Base-by-base conservation (phyloP, 2,329 filamentous ascomycete genomes). In the Ophiostoma himal-ulmi region DNA sequence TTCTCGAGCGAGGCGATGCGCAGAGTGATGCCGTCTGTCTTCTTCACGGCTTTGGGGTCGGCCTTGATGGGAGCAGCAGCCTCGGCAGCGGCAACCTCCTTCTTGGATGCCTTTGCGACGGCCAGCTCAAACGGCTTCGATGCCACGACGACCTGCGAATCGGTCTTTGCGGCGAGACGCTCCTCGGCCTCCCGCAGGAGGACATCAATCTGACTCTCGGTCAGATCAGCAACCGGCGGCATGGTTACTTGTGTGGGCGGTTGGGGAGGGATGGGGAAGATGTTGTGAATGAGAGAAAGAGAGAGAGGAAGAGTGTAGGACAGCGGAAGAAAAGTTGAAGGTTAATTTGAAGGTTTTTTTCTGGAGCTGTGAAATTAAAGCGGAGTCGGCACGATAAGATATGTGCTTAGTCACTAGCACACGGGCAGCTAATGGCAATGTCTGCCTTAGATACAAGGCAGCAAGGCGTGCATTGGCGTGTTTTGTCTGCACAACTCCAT, bases 111-210 rank as follows among this genome's bases (percentile, higher is more conserved):
- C 52, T 73, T 60, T 14, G 70, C 69, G 8, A 54, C 44, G 5
- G 69, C 66, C 14, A 71, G 26, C 17, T 71, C 68, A 22, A 70
- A 65, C n/a, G 65, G 41, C 36, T 68, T 39, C 10, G 57, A 39
- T 7, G 70, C 69, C 26, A 70, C 54, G 44, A 22, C 66, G 13
- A 10, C 64, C 48, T 67, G 65, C 65, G 65, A 26, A 22, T 22
- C n/a, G 36, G 6, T 73, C 69, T 76, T 75, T 67, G 72, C 74
- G 17, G 77, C 74, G 70, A 82, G 77, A 34, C 79, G 78, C 70
- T 76, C 75, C 72, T 81, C 80, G 4, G 80, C 80, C 74, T 82
- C 78, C 30, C 75, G 73, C n/a, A 82, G 76, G 41, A 82, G 76
- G 48, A 74, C 71, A 69, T 79, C 78, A 70, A 82, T 80, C 74